These are phyloP conservation scores for Phytophthora aleatoria DNA, from an alignment of 352 stramenopile species.

Conservation along the genomic window DNA sequence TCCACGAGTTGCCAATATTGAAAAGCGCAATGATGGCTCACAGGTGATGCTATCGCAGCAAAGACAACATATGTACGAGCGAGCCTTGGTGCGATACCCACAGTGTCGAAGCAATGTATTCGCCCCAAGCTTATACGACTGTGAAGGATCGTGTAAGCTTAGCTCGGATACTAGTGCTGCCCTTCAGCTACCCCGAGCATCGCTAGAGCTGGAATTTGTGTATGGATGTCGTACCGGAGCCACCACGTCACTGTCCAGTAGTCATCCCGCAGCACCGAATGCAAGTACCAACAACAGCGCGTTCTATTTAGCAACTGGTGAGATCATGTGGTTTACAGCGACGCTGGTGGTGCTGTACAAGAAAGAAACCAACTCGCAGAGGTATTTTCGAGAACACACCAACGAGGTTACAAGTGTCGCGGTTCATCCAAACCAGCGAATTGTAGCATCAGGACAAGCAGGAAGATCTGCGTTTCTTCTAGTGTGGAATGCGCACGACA, in stretches of 20 bases:
- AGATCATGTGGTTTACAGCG: constrained; percentile 71
- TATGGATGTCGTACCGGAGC: constrained; percentile 59
- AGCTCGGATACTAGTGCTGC: constrained; percentile 17
- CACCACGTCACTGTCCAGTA: constrained; percentile 30
- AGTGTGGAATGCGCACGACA: constrained; percentile 72
- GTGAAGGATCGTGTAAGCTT: background rate
- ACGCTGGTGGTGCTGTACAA: constrained; percentile 65
- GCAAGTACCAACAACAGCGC: constrained; percentile 49
- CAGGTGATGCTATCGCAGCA: constrained; percentile 53
- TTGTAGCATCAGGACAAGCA: constrained; percentile 67
- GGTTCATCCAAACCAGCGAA: constrained; percentile 63
- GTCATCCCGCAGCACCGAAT: constrained; percentile 29
- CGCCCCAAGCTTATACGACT: constrained; percentile 57
- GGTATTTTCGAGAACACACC: constrained; percentile 66
- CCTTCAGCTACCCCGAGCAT: constrained; percentile 31
- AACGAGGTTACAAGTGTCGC: constrained; percentile 59
- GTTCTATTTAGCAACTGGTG: constrained; percentile 61
- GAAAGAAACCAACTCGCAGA: constrained; percentile 52
- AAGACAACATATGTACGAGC: constrained; percentile 70
- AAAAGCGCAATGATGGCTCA: constrained; percentile 54
- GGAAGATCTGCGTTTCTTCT: constrained; percentile 62
- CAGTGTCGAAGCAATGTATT: constrained; percentile 77
- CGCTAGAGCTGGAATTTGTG: constrained; percentile 63
- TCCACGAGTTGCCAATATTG: constrained; percentile 71
- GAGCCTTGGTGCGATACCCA: constrained; percentile 61